Percentiles rank a stretch among this genome's conserved stretches.
Evolutionary conservation across 2,329 filamentous ascomycete genomes (phyloP).

Genomic region (Colletotrichum cereale): DNA sequence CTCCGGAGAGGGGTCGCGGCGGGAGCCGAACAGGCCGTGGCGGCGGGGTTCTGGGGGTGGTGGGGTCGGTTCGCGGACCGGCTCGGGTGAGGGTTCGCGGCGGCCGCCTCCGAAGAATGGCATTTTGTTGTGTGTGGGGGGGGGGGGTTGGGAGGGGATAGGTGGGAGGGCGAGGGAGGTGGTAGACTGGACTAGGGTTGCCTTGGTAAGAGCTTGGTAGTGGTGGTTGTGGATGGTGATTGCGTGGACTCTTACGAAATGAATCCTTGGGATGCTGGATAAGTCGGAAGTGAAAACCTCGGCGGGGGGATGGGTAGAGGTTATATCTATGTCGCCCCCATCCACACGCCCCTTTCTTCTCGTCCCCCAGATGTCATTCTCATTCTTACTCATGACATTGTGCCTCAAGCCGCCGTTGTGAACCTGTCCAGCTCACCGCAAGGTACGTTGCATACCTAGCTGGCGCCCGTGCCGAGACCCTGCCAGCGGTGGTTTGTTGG

Average conservation of each 20-base stretch:
- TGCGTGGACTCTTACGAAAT: constrained; percentile 17
- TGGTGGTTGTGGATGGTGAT: constrained; percentile 8
- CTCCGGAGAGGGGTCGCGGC: constrained; percentile 46
- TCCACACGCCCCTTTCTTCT: too few species aligned
- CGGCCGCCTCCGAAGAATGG: constrained; percentile 46
- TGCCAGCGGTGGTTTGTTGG: constrained; percentile 16
- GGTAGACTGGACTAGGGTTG: not conserved
- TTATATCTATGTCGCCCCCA: constrained; percentile 28
- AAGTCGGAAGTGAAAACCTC: constrained; percentile 23
- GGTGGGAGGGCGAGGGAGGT: not conserved
- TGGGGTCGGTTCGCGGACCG: constrained; percentile 47
- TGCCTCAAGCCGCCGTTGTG: not conserved
- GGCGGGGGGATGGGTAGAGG: constrained; percentile 23
- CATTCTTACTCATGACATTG: constrained; percentile 9
- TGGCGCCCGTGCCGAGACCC: constrained; percentile 30
- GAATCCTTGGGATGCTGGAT: constrained; percentile 38
- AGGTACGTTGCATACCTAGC: constrained; percentile 8
- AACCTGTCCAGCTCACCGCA: constrained; percentile 1
- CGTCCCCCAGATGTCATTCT: not conserved
- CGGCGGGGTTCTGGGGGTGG: constrained; percentile 42
- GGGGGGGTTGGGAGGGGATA: not conserved
- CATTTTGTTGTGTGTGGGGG: constrained; percentile 37
- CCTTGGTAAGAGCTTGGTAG: constrained; percentile 13
- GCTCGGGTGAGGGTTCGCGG: constrained; percentile 49
- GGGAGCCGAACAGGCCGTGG: constrained; percentile 43